Conservation (phyloP, 73 alveolate genomes). For the Blepharisma japonicum region DNA sequence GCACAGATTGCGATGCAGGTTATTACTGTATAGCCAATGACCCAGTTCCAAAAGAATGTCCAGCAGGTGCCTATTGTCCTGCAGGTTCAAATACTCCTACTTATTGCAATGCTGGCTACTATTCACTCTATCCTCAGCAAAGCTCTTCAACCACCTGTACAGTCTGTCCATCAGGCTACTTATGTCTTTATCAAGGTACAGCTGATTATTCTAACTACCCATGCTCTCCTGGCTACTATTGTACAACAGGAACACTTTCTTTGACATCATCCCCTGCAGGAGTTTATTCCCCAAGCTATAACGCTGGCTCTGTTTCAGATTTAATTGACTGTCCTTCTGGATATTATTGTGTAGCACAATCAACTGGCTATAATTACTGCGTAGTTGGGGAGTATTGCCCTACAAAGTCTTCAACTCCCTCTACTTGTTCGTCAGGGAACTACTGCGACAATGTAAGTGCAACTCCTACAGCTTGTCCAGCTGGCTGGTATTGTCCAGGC, state of each 20-base stretch:
- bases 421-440: constrained; percentile 52
- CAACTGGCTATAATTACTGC: constrained; percentile 34
- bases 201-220: constrained; percentile 31
- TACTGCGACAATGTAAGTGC: not conserved
- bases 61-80: constrained; percentile 51
- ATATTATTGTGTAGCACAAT: not conserved
- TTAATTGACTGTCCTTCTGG: constrained; percentile 2
- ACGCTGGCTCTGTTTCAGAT: constrained; percentile 1
- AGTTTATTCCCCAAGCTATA: constrained; percentile 21
- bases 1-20: constrained; percentile 53
- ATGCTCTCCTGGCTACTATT: constrained; percentile 38
- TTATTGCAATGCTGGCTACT: constrained; percentile 58
- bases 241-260: constrained; percentile 13
- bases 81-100: constrained; percentile 45
- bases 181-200: constrained; percentile 35
- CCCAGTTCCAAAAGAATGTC: constrained; percentile 42
- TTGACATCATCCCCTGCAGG: not conserved
- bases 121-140: not conserved
- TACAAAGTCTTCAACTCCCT: constrained; percentile 12
- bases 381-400: constrained; percentile 47
- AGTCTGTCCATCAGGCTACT: constrained; percentile 35
- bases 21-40: constrained; percentile 59
- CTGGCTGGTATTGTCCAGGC: constrained; percentile 54
- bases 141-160: not conserved
- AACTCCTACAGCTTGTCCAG: constrained; percentile 44